Conservation (phyloP, 345 rosid species). For the Laguncularia racemosa region DNA sequence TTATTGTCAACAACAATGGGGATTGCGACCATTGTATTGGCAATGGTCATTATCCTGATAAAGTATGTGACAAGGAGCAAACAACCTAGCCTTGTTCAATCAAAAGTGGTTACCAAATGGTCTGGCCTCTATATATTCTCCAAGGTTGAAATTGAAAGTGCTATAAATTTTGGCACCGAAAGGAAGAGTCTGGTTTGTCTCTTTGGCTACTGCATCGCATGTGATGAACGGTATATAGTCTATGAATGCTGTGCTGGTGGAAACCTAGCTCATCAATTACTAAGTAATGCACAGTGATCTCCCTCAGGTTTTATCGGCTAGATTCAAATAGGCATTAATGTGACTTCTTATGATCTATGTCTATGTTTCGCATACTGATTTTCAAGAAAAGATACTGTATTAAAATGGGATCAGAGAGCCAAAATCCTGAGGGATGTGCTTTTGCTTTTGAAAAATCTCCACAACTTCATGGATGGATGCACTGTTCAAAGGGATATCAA, state of each 20-base stretch:
- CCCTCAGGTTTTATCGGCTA: not conserved
- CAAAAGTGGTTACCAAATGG: constrained; percentile 20
- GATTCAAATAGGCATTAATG: no score
- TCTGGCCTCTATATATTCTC: constrained; percentile 48
- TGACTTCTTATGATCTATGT: not conserved
- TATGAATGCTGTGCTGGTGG: constrained; percentile 53
- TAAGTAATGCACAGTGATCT: constrained; percentile 22
- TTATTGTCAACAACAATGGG: no score
- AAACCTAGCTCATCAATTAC: constrained; percentile 51
- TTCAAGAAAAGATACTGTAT: constrained; percentile 34
- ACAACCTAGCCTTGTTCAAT: constrained; percentile 6
- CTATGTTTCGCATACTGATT: not conserved
- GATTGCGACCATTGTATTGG: constrained; percentile 16
- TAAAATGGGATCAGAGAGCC: constrained; percentile 57
- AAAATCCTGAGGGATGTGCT: constrained; percentile 53
- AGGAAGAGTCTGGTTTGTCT: constrained; percentile 41
- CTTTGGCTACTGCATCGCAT: constrained; percentile 48
- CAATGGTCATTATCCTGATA: constrained; percentile 24
- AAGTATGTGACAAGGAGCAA: constrained; percentile 19
- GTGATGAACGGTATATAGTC: constrained; percentile 46
- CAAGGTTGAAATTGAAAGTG: constrained; percentile 49
- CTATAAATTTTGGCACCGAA: constrained; percentile 26
- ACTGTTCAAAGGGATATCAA: constrained; percentile 65
- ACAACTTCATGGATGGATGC: constrained; percentile 51
- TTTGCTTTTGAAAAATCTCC: constrained; percentile 45